Evolutionary conservation across 768 basidiomycete genomes (phyloP).

Genomic region (Pleurotus cornucopiae): DNA sequence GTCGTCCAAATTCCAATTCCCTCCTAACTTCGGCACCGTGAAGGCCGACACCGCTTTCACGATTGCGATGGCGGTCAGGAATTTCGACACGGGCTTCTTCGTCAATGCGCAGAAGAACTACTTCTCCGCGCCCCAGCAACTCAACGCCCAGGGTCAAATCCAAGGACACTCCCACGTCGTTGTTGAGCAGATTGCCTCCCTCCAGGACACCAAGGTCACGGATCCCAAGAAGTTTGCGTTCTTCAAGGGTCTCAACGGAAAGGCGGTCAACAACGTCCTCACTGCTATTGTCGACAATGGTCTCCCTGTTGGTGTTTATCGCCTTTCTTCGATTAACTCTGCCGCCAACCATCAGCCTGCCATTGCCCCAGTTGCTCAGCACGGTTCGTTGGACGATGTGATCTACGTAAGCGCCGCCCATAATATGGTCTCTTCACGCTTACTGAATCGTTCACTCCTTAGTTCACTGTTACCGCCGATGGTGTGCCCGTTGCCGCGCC

Average conservation of each 20-base stretch:
- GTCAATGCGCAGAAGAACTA: slow-evolving; percentile 47
- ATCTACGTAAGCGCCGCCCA: slow-evolving; percentile 32
- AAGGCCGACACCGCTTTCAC: slow-evolving; percentile 37
- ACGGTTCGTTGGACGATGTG: slow-evolving; percentile 44
- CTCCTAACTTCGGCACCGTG: slow-evolving; percentile 34
- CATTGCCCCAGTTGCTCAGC: slow-evolving; percentile 45
- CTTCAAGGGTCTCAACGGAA: slow-evolving; percentile 58
- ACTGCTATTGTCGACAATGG: slow-evolving; percentile 43
- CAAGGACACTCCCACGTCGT: slow-evolving; percentile 57
- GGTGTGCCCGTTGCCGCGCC: slow-evolving; percentile 17
- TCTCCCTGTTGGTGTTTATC: slow-evolving; percentile 55
- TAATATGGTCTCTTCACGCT: not conserved
- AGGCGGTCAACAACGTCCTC: slow-evolving; percentile 46
- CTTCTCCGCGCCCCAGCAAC: slow-evolving; percentile 46
- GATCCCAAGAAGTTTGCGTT: slow-evolving; percentile 54
- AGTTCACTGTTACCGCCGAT: slow-evolving; percentile 31
- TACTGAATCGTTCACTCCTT: not conserved
- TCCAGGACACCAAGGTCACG: slow-evolving; percentile 37
- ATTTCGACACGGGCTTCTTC: slow-evolving; percentile 44
- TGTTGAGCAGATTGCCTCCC: slow-evolving; percentile 38
- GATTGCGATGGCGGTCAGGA: slow-evolving; percentile 30
- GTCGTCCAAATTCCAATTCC: slow-evolving; percentile 40
- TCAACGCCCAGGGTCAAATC: slow-evolving; percentile 38
- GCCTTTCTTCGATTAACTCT: slow-evolving; percentile 48
- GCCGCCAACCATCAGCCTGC: slow-evolving; percentile 47